phyloP scores from a whole-genome alignment of 768 basidiomycete species.

The Scleroderma bovista region DNA sequence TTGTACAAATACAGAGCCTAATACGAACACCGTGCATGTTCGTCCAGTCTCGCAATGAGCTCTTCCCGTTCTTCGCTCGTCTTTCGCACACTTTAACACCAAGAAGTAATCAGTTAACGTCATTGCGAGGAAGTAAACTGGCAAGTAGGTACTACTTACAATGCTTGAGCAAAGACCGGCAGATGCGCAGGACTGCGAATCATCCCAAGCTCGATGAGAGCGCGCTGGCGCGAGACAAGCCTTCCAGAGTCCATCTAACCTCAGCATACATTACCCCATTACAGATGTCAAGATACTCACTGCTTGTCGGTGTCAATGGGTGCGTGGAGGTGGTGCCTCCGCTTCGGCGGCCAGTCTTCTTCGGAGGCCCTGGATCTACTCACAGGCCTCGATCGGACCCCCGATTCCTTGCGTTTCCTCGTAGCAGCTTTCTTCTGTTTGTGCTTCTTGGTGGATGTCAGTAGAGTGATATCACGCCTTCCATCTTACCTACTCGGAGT shows the following conservation, averaged over 20 bases:
- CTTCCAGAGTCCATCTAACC: constrained; percentile 30
- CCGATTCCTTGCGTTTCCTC: constrained; percentile 17
- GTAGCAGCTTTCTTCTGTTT: constrained; percentile 19
- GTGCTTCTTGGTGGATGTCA: constrained; percentile 19
- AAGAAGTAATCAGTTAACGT: constrained; percentile 3
- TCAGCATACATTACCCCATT: neutral
- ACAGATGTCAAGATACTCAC: constrained; percentile 30
- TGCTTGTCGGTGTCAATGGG: constrained; percentile 44
- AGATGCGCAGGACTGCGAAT: constrained; percentile 49
- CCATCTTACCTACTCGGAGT: constrained; percentile 36
- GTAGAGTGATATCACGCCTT: neutral
- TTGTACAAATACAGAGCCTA: neutral
- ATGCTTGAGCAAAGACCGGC: constrained; percentile 54
- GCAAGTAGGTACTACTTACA: constrained; percentile 60
- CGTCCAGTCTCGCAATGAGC: constrained; percentile 40
- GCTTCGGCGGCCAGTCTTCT: constrained; percentile 58
- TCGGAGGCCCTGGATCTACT: constrained; percentile 29
- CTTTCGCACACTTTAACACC: constrained; percentile 32
- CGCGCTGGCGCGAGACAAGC: constrained; percentile 48
- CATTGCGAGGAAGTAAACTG: neutral
- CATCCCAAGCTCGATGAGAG: constrained; percentile 58
- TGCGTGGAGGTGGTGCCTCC: constrained; percentile 50
- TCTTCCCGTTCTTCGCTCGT: constrained; percentile 37
- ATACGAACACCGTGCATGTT: constrained; percentile 16
- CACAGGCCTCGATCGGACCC: neutral